These are phyloP conservation scores for Hemileccinum rubropunctum DNA, from an alignment of 768 basidiomycete genomes.

Conservation along the genomic window DNA sequence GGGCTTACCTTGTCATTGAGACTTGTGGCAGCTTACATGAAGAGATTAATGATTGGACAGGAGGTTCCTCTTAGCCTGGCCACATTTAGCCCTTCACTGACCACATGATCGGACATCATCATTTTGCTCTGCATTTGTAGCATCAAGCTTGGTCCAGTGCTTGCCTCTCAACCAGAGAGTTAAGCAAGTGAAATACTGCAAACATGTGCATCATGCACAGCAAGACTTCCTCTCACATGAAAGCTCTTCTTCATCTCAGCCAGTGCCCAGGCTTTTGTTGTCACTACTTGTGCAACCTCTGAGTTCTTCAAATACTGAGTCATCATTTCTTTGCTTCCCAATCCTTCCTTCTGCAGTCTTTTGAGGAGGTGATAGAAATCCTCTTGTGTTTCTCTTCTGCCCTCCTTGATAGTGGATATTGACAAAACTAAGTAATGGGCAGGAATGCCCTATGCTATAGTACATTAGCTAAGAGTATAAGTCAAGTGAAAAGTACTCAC, in stretches of 20 bases:
- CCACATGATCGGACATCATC: constrained; percentile 90
- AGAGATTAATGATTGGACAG: constrained; percentile 71
- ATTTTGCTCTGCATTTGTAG: constrained; percentile 90
- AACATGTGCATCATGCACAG: constrained; percentile 38
- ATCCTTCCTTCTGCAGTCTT: constrained; percentile 67
- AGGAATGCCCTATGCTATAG: too few relatives aligned
- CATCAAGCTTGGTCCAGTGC: constrained; percentile 53
- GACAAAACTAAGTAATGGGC: too few relatives aligned
- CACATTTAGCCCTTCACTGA: constrained; percentile 74
- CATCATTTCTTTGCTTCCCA: constrained; percentile 91
- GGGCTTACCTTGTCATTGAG: constrained; percentile 51
- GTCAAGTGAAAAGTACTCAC: too few relatives aligned
- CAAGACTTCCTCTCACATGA: constrained; percentile 52
- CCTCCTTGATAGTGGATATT: constrained; percentile 91
- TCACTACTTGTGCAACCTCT: constrained; percentile 64
- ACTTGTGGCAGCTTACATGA: constrained; percentile 65
- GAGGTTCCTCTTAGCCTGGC: constrained; percentile 69
- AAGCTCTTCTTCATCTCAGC: constrained; percentile 61
- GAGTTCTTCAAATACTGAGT: constrained; percentile 86
- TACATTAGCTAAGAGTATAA: too few relatives aligned
- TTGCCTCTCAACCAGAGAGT: constrained; percentile 28
- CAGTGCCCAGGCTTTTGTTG: constrained; percentile 49
- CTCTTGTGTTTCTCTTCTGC: constrained; percentile 77
- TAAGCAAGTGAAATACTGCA: constrained; percentile 2
- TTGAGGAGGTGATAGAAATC: constrained; percentile 82